A percentile compares a stretch with the other conserved stretches of the same genome.
Conservation (phyloP, 1,284 basidiomycete species). For the Earliella scabrosa region DNA sequence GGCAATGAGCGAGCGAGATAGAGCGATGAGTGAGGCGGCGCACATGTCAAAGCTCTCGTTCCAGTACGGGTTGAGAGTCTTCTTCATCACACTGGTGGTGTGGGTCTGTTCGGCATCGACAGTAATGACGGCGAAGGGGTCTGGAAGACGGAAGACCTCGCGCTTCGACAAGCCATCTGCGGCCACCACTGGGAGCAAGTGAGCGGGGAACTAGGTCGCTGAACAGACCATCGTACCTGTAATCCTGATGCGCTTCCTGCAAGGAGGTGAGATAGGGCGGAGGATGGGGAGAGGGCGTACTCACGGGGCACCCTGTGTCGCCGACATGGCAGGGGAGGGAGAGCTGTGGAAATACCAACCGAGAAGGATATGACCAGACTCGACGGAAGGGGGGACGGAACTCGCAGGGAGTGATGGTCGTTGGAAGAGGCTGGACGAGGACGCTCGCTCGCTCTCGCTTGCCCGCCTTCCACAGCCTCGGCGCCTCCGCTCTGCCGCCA, state of each 20-base stretch:
- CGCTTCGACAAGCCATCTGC: slow-evolving; percentile 90
- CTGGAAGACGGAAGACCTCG: slow-evolving; percentile 90
- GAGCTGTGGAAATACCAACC: neutral
- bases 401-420: slow-evolving; percentile 10
- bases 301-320: slow-evolving; percentile 32
- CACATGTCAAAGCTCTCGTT: slow-evolving; percentile 94
- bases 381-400: neutral
- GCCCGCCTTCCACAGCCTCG: slow-evolving; percentile 22
- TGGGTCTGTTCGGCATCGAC: slow-evolving; percentile 96
- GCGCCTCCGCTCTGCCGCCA: slow-evolving; percentile 11
- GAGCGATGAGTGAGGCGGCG: slow-evolving; percentile 29
- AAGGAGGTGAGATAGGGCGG: slow-evolving; percentile 20
- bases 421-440: slow-evolving; percentile 11
- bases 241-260: slow-evolving; percentile 44
- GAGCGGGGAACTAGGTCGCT: slow-evolving; percentile 2
- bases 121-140: slow-evolving; percentile 95
- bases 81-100: slow-evolving; percentile 86
- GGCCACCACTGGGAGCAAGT: slow-evolving; percentile 69
- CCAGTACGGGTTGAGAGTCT: slow-evolving; percentile 90
- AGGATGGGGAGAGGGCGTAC: slow-evolving; percentile 7
- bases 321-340: slow-evolving; percentile 27
- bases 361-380: neutral
- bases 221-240: slow-evolving; percentile 34
- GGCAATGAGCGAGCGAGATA: slow-evolving; percentile 10
- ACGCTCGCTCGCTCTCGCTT: neutral